These are phyloP conservation scores for Sanghuangporus sanghuang DNA, from an alignment of 1,284 basidiomycete species.

Conservation along the genomic window DNA sequence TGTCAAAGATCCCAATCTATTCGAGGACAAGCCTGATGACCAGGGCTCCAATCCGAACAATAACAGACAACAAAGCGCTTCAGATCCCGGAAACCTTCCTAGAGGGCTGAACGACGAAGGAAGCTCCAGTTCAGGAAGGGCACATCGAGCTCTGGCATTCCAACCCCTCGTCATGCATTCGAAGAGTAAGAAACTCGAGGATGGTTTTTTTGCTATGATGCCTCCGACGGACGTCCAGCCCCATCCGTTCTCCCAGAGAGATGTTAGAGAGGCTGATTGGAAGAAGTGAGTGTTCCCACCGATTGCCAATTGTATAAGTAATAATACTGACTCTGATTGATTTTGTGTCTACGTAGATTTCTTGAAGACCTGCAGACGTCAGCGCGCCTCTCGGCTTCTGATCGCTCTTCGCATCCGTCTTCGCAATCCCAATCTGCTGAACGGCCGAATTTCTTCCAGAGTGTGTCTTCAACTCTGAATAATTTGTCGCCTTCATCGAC, in stretches of 20 bases:
- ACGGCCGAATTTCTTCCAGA: neutral
- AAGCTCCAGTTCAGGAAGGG: neutral
- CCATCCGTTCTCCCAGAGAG: constrained; percentile 10
- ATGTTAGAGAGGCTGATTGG: constrained; percentile 12
- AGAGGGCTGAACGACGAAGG: neutral
- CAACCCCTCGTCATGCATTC: constrained; percentile 12
- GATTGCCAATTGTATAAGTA: neutral
- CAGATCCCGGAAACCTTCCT: neutral
- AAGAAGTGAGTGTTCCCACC: neutral
- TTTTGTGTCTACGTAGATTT: neutral
- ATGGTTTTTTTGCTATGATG: constrained; percentile 11
- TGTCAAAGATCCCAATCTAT: neutral
- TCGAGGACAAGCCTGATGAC: neutral
- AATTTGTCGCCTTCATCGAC: too few relatives aligned
- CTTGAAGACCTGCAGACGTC: constrained; percentile 3
- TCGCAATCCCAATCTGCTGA: neutral
- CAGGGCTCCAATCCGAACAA: neutral
- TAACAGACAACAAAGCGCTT: neutral
- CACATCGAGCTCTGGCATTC: neutral
- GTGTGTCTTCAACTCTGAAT: neutral
- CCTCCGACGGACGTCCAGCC: constrained; percentile 14
- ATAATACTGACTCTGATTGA: neutral
- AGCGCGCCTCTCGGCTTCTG: neutral
- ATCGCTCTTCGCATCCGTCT: too few relatives aligned
- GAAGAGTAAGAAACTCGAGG: constrained; percentile 8